Evolutionary conservation across 2,329 filamentous ascomycete species (phyloP).

Genomic region (Monosporascus sp.): DNA sequence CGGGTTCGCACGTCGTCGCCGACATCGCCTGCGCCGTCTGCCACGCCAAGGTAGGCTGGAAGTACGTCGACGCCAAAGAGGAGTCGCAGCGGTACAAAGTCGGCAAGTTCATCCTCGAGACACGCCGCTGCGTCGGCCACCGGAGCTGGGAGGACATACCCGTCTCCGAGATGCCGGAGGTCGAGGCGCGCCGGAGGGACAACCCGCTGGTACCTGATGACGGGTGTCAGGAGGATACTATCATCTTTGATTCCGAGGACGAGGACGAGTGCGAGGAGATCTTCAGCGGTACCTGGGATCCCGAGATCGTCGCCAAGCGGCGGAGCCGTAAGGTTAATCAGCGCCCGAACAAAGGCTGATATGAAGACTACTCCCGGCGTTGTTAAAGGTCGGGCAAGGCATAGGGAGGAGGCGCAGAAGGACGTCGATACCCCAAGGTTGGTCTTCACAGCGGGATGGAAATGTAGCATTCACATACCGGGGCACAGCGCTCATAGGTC

Average conservation of each 20-base stretch:
- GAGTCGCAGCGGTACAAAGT: conserved; percentile 59
- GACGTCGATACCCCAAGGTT: background rate
- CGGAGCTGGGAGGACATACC: conserved; percentile 48
- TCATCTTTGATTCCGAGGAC: conserved; percentile 58
- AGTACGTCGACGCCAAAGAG: conserved; percentile 60
- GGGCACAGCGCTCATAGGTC: background rate
- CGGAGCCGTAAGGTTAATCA: conserved; percentile 32
- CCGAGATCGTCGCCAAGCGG: conserved; percentile 43
- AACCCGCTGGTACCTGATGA: conserved; percentile 2
- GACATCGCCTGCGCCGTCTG: conserved; percentile 57
- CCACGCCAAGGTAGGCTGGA: conserved; percentile 57
- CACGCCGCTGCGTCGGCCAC: conserved; percentile 47
- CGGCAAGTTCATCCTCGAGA: conserved; percentile 64
- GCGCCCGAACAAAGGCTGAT: conserved; percentile 9
- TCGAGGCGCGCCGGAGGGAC: conserved; percentile 14
- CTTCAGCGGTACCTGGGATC: conserved; percentile 57
- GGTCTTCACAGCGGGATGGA: background rate
- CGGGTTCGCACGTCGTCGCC: conserved; percentile 58
- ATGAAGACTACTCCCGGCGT: background rate
- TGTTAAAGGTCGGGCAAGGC: background rate
- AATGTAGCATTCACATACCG: background rate
- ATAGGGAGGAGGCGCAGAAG: background rate
- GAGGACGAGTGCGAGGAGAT: conserved; percentile 64
- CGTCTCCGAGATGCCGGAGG: conserved; percentile 15
- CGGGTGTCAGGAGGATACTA: conserved; percentile 20